These are phyloP conservation scores for Seiridium cupressi DNA, from an alignment of 2,329 filamentous ascomycete species.

Conservation along the genomic window DNA sequence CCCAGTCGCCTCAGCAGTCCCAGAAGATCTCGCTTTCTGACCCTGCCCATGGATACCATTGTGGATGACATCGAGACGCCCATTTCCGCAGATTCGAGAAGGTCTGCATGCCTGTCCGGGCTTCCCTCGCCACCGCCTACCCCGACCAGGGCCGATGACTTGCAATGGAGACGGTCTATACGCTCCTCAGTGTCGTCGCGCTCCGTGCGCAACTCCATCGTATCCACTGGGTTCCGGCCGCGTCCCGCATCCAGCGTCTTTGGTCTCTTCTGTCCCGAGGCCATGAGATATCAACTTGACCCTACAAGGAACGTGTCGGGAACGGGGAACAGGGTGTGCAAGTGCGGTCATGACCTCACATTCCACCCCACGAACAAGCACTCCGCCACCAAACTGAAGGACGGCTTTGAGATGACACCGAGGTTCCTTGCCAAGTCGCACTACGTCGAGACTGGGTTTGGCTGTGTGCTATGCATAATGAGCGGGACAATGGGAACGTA, in stretches of 20 bases:
- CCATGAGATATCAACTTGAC: conserved; percentile 37
- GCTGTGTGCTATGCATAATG: conserved; percentile 37
- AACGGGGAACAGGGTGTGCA: conserved; percentile 15
- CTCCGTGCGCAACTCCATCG: background rate
- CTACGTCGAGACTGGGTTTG: conserved; percentile 9
- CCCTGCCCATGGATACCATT: background rate
- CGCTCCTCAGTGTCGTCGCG: background rate
- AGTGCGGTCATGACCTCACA: conserved; percentile 35
- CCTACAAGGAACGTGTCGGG: conserved; percentile 25
- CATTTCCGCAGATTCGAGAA: background rate
- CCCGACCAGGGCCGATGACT: conserved; percentile 21
- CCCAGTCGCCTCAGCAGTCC: background rate
- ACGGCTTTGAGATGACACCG: conserved; percentile 36
- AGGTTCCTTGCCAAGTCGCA: conserved; percentile 41
- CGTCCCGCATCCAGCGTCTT: background rate
- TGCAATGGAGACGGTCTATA: conserved; percentile 23
- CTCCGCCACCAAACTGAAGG: conserved; percentile 27
- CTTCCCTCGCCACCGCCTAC: conserved; percentile 31
- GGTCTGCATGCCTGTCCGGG: conserved; percentile 13
- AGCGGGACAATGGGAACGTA: conserved; percentile 33
- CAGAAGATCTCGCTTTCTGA: background rate
- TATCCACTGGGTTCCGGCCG: background rate
- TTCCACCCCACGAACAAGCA: conserved; percentile 12
- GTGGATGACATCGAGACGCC: background rate
- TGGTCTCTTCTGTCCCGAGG: conserved; percentile 31